A percentile compares a stretch with the other conserved stretches of the same genome.
Conservation (phyloP, 495 filamentous ascomycete genomes). For the Platismatia glauca region DNA sequence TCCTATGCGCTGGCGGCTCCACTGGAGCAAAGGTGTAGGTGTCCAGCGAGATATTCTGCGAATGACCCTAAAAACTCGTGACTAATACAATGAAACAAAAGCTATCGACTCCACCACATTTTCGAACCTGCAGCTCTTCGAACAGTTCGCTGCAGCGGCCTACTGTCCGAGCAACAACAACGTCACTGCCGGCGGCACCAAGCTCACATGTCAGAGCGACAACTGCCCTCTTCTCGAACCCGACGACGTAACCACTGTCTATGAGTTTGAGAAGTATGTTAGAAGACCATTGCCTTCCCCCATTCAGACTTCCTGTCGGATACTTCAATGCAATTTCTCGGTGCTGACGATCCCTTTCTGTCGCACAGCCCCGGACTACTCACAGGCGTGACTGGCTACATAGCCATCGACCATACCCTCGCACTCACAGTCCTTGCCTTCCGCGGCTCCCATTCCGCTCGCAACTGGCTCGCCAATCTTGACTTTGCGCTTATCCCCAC, state of each 20-base stretch:
- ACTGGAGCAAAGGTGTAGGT: conserved; percentile 7
- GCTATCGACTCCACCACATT: conserved; percentile 33
- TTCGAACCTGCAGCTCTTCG: conserved; percentile 49
- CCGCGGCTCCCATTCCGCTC: conserved; percentile 53
- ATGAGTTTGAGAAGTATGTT: conserved; percentile 55
- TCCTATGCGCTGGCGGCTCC: neutral
- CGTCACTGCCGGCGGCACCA: conserved; percentile 33
- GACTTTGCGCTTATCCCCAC: conserved; percentile 34
- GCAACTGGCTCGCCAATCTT: conserved; percentile 60
- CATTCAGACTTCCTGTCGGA: neutral
- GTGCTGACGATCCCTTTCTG: neutral
- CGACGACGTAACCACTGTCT: conserved; percentile 44
- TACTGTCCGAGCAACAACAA: conserved; percentile 55
- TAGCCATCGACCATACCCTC: conserved; percentile 57
- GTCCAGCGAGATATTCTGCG: no score
- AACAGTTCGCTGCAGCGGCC: conserved; percentile 60
- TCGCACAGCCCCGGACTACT: conserved; percentile 33
- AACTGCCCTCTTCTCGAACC: conserved; percentile 54
- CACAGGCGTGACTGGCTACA: conserved; percentile 59
- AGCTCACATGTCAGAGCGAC: conserved; percentile 49
- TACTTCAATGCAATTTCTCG: no score
- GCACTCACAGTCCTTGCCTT: conserved; percentile 58
- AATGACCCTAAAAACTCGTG: no score
- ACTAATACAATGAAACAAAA: conserved; percentile 6
- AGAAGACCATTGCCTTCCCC: conserved; percentile 1